Conservation (phyloP, 2,329 filamentous ascomycete genomes). For the Xylaria sp. region DNA sequence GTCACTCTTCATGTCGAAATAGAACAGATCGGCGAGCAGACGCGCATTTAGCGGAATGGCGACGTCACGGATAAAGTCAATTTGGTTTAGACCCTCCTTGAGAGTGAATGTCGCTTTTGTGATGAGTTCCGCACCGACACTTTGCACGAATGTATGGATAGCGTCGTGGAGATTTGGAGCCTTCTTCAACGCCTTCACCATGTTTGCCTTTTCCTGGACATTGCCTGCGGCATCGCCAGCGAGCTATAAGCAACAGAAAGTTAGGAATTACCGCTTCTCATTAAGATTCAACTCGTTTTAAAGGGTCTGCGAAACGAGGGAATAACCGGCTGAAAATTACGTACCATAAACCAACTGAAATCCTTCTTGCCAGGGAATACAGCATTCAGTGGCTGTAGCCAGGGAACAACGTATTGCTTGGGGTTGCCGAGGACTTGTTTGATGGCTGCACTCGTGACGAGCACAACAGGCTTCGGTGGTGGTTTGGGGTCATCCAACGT, state of each 20-base stretch:
- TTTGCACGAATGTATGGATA: slow-evolving; percentile 42
- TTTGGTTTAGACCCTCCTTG: slow-evolving; percentile 45
- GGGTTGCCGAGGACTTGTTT: slow-evolving; percentile 43
- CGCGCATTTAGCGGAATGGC: slow-evolving; percentile 63
- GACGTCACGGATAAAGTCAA: slow-evolving; percentile 56
- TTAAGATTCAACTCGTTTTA: background rate
- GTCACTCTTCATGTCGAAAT: slow-evolving; percentile 61
- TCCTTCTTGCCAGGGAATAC: slow-evolving; percentile 47
- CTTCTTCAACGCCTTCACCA: slow-evolving; percentile 43
- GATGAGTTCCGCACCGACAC: slow-evolving; percentile 47
- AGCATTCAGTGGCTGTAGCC: slow-evolving; percentile 41
- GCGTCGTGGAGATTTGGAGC: slow-evolving; percentile 42
- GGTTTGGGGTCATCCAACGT: slow-evolving; percentile 45
- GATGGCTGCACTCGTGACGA: slow-evolving; percentile 39
- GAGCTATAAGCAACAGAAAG: slow-evolving; percentile 24
- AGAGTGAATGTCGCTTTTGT: slow-evolving; percentile 47
- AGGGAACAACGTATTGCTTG: slow-evolving; percentile 44
- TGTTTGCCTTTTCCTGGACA: slow-evolving; percentile 39
- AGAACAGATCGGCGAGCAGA: slow-evolving; percentile 62
- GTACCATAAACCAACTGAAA: slow-evolving; percentile 45
- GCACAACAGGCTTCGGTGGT: slow-evolving; percentile 39
- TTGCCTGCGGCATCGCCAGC: slow-evolving; percentile 44
- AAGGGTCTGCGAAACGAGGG: background rate
- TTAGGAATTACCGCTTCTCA: background rate
- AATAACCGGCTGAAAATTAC: background rate